Percentiles rank a stretch among this genome's conserved stretches.
Evolutionary conservation across 371 early-diverging fungal genomes (phyloP).

Genomic region (Lichtheimia ramosa): DNA sequence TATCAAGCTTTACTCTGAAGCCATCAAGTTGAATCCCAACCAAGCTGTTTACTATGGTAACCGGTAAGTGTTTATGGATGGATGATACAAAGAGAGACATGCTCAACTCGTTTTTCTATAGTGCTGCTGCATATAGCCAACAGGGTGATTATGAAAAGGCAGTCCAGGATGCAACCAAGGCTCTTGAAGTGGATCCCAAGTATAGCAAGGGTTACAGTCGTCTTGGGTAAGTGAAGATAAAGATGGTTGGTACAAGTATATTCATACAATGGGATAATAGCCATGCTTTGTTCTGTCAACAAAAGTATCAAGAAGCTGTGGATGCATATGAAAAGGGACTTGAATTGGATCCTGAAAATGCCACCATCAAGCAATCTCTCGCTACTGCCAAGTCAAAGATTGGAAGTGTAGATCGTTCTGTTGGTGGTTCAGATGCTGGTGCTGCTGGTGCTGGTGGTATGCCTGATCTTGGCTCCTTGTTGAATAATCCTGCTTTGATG

Average conservation of each 20-base stretch:
- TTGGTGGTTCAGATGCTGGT: conserved; percentile 30
- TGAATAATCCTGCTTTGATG: conserved; percentile 93
- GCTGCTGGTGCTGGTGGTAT: conserved; percentile 61
- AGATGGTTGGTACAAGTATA: neutral
- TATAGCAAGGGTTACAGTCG: conserved; percentile 95
- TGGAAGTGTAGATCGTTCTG: conserved; percentile 34
- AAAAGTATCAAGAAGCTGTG: conserved; percentile 80
- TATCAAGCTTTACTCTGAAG: conserved; percentile 85
- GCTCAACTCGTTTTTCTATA: conserved; percentile 20
- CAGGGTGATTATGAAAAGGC: conserved; percentile 85
- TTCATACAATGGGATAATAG: conserved; percentile 30
- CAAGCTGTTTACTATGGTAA: conserved; percentile 96
- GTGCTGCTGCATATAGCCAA: conserved; percentile 95
- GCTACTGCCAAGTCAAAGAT: conserved; percentile 60
- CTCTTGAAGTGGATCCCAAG: conserved; percentile 82
- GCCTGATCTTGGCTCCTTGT: conserved; percentile 62
- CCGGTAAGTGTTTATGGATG: conserved; percentile 55
- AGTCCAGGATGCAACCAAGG: conserved; percentile 81
- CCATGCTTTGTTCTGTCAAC: conserved; percentile 88
- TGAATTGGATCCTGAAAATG: conserved; percentile 86
- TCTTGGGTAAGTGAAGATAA: conserved; percentile 66
- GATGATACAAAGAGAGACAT: neutral
- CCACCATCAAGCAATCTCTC: conserved; percentile 64
- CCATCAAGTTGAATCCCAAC: conserved; percentile 77
- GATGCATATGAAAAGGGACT: conserved; percentile 92